Percentiles rank a stretch among this genome's conserved stretches.
These are phyloP conservation scores for Russula virescens DNA, from an alignment of 768 basidiomycete species.

Conservation along the genomic window DNA sequence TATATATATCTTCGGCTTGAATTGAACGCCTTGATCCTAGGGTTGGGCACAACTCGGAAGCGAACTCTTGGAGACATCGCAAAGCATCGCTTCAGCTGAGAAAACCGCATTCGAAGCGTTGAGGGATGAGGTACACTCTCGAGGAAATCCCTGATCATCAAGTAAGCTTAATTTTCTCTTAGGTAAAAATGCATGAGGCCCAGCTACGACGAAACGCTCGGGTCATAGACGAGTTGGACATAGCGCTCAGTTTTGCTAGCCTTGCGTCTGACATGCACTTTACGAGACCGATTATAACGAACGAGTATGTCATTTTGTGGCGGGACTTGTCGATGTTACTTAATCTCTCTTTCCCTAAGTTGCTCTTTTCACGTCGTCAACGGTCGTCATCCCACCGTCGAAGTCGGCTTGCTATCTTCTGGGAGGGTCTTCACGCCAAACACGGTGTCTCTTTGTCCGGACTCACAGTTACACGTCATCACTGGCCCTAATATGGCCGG, in stretches of 20 bases:
- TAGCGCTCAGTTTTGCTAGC: conserved; percentile 72
- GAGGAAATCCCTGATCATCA: not conserved
- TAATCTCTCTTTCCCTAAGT: conserved; percentile 2
- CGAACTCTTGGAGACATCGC: conserved; percentile 53
- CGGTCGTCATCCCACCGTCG: conserved; percentile 91
- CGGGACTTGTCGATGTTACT: not conserved
- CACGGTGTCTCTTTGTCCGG: conserved; percentile 54
- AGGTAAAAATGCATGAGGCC: conserved; percentile 59
- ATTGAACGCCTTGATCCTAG: conserved; percentile 34
- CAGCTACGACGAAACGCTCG: conserved; percentile 68
- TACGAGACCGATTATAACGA: conserved; percentile 60
- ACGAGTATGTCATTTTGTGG: conserved; percentile 47
- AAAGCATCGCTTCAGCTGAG: conserved; percentile 51
- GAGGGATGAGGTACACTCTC: conserved; percentile 51
- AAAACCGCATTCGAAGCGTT: conserved; percentile 67
- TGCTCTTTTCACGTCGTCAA: conserved; percentile 60
- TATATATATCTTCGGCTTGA: not conserved
- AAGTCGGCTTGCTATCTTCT: conserved; percentile 69
- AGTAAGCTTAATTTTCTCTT: not conserved
- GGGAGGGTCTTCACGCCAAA: conserved; percentile 85
- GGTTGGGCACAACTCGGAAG: conserved; percentile 72
- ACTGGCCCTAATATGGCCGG: conserved; percentile 97
- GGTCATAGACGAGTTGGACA: conserved; percentile 83
- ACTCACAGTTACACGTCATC: conserved; percentile 70
- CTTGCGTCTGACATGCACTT: conserved; percentile 76